phyloP scores from a whole-genome alignment of 139 green algal species.

The Limnomonas spitsbergensis region DNA sequence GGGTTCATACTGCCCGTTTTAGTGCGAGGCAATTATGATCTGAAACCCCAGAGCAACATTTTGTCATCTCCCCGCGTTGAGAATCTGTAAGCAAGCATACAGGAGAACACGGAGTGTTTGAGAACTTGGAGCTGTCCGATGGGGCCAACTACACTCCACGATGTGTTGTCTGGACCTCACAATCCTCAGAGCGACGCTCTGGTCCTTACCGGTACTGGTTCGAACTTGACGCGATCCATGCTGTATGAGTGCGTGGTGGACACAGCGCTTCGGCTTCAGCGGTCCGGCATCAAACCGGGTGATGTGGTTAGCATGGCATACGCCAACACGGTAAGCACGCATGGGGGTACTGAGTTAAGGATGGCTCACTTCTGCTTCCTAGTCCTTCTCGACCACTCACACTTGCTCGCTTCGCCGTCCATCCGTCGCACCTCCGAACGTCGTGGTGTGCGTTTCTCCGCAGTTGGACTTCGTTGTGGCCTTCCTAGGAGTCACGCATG shows the following conservation, averaged over 20 bases:
- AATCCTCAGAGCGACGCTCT: background rate
- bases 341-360: no score
- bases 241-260: constrained; percentile 9
- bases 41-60: no score
- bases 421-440: no score
- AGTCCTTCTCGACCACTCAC: no score
- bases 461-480: constrained; percentile 66
- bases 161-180: constrained; percentile 8
- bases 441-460: background rate
- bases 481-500: constrained; percentile 61
- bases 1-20: no score
- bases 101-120: no score
- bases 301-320: constrained; percentile 59
- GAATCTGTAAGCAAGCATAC: no score
- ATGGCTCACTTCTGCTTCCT: no score
- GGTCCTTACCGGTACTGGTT: background rate
- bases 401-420: no score
- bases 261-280: background rate
- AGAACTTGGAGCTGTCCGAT: no score
- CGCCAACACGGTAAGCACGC: constrained; percentile 56
- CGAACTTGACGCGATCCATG: background rate
- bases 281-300: constrained; percentile 48
- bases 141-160: constrained; percentile 11
- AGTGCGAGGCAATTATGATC: no score
- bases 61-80: no score